These are phyloP conservation scores for Echeveria elegans DNA, from an alignment of 164 flowering plant genomes.

Conservation along the genomic window DNA sequence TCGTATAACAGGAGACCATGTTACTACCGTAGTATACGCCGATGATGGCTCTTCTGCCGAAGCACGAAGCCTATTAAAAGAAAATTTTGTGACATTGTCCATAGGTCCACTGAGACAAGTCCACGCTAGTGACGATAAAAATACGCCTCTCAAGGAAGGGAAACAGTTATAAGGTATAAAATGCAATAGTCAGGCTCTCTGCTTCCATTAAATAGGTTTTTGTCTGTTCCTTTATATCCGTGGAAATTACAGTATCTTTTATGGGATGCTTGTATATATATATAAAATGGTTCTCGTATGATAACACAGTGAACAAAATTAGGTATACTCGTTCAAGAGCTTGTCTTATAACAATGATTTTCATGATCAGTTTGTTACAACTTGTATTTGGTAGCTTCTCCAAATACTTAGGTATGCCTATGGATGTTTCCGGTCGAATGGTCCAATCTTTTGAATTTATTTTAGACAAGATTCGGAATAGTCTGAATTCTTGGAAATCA, in stretches of 20 bases:
- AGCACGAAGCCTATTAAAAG: slow-evolving; percentile 27
- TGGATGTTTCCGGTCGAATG: too few relatives aligned
- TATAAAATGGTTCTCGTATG: too few relatives aligned
- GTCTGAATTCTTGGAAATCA: too few relatives aligned
- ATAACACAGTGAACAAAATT: too few relatives aligned
- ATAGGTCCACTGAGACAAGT: slow-evolving; percentile 29
- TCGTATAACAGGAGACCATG: slow-evolving; percentile 32
- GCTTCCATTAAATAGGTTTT: neutral
- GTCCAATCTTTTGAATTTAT: too few relatives aligned
- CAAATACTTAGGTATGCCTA: too few relatives aligned
- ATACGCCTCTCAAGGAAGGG: slow-evolving; percentile 24
- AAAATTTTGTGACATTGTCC: slow-evolving; percentile 33
- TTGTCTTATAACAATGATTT: too few relatives aligned
- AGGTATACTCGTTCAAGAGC: too few relatives aligned
- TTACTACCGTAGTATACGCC: slow-evolving; percentile 43
- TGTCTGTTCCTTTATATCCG: neutral
- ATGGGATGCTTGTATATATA: neutral
- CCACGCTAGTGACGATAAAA: slow-evolving; percentile 23
- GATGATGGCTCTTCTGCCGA: slow-evolving; percentile 20
- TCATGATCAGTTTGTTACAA: too few relatives aligned
- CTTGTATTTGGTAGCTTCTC: too few relatives aligned
- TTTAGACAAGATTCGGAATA: too few relatives aligned
- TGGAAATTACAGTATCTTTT: too few relatives aligned
- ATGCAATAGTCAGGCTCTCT: neutral
- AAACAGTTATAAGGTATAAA: slow-evolving; percentile 30